These are phyloP conservation scores for Beauveria australis DNA, from an alignment of 2,329 filamentous ascomycete genomes.

Conservation along the genomic window DNA sequence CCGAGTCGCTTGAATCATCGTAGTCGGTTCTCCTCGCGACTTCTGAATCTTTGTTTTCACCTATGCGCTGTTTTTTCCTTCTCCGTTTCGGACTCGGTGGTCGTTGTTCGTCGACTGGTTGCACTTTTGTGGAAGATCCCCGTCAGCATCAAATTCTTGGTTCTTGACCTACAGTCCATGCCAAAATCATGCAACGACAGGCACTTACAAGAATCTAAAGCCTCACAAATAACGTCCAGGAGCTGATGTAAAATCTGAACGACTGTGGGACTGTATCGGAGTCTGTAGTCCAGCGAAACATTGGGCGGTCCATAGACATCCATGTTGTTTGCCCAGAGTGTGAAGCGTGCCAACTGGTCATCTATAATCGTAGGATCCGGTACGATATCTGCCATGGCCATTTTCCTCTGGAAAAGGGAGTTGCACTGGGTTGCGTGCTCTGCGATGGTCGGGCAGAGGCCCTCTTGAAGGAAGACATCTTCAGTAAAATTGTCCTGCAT, in stretches of 20 bases:
- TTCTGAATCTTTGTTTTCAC: conserved; percentile 8
- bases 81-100: background rate
- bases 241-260: conserved; percentile 16
- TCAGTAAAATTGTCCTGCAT: conserved; percentile 7
- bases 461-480: conserved; percentile 23
- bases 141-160: background rate
- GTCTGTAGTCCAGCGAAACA: conserved; percentile 23
- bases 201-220: conserved; percentile 1
- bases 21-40: conserved; percentile 13
- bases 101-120: background rate
- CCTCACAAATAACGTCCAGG: conserved; percentile 1
- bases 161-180: background rate
- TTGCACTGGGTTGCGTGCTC: conserved; percentile 21
- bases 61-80: background rate
- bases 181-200: background rate
- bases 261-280: conserved; percentile 21
- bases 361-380: conserved; percentile 20
- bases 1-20: conserved; percentile 11
- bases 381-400: conserved; percentile 18
- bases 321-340: conserved; percentile 11
- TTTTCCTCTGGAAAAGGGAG: conserved; percentile 19
- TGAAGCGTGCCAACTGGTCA: conserved; percentile 13
- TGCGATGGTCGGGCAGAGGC: conserved; percentile 20
- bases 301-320: conserved; percentile 18
- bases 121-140: background rate